Base-by-base conservation (phyloP, 805 yeast genomes). In the Saccharomycopsis oosterbeekiorum region DNA sequence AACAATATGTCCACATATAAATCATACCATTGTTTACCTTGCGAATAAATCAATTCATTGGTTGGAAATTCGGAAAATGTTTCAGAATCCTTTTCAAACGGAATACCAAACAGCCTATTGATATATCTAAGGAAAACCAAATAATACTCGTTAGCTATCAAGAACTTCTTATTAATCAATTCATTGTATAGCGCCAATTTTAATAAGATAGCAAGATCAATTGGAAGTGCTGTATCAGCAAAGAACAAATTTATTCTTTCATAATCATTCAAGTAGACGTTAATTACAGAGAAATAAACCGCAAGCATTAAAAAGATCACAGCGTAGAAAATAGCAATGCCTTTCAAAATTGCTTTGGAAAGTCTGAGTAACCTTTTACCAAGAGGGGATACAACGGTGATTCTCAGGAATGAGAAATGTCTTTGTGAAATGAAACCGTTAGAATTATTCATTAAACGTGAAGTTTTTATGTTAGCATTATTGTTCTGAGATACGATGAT, bases 141-240 rank as follows among this genome's bases (percentile, higher is more conserved):
- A 56, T 77, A 72, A 19, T 71, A 69, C 17, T 66, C 63, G 64
- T 76, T 73, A 0, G 80, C 80, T 15, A 63, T 63, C 5, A 62
- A 60, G 10, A 70, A 71, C 55, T 75, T 70, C 39, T 71, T 68
- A 19, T 67, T 69, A 5, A 75, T 67, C 55, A 71, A 70, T 59
- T 78, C 80, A 55, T 74, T 70, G 47, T 73, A 76, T 4, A 78
- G 66, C 26, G 78, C 80, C 6, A 71, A 64, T 60, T 75, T 72
- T 17, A 55, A 42, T 10, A 62, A 50, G 9, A 62, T 42, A 21
- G 11, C 58, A 11, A 9, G 66, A 21, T 59, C 66, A 61, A 36
- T 57, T 64, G 34, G 37, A 37, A 51, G 36, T n/a, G 26, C 24
- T 8, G 36, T 47, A 5, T 24, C 36, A 5, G 40, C 39, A 21